phyloP scores from a whole-genome alignment of 495 filamentous ascomycete species.

The Talaromyces nanjingensis region DNA sequence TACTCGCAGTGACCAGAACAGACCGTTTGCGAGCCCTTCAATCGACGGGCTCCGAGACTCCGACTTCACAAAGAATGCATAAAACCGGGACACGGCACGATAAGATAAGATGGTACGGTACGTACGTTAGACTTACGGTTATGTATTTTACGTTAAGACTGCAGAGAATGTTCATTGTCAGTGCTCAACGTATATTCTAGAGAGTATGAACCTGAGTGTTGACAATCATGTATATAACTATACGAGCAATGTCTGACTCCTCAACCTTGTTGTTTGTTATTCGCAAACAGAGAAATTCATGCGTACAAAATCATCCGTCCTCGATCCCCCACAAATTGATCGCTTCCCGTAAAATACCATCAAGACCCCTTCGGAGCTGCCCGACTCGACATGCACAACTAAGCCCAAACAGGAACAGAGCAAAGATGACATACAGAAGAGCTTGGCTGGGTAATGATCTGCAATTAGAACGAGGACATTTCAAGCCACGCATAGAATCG shows the following conservation, averaged over 20 bases:
- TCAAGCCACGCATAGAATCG: not conserved
- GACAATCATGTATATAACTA: no score
- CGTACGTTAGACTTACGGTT: not conserved
- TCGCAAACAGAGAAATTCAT: no score
- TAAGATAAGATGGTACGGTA: not conserved
- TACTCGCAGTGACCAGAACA: no score
- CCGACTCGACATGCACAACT: not conserved
- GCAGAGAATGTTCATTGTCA: no score
- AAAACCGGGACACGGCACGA: not conserved
- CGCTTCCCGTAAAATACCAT: not conserved
- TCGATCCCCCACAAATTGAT: not conserved
- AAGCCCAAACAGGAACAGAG: not conserved
- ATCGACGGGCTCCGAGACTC: not conserved
- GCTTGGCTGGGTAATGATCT: slow-evolving; percentile 2
- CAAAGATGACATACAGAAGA: not conserved
- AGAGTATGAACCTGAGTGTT: not conserved
- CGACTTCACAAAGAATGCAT: not conserved
- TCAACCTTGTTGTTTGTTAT: no score
- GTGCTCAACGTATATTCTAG: not conserved
- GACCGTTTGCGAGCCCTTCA: not conserved
- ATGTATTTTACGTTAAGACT: not conserved
- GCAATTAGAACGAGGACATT: slow-evolving; percentile 1
- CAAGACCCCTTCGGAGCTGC: not conserved
- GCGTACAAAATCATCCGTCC: not conserved
- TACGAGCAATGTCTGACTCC: no score